Evolutionary conservation across 2,329 filamentous ascomycete species (phyloP).

Genomic region (Ophiosphaerella herpotricha): DNA sequence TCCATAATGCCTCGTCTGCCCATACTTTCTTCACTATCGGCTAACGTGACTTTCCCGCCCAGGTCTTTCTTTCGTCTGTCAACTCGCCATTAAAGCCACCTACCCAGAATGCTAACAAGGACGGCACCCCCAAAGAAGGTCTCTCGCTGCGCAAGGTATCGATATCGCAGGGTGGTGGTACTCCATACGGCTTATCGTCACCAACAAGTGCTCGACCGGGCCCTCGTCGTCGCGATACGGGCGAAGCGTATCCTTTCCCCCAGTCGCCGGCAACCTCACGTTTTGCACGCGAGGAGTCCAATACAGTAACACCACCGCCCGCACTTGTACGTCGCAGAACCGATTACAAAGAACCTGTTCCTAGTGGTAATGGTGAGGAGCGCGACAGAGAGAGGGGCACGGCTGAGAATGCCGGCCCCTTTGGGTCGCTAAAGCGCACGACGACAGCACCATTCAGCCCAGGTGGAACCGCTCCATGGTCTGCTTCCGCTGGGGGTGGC

Average conservation of each 20-base stretch:
- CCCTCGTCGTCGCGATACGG: constrained; percentile 82
- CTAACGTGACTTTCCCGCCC: constrained; percentile 28
- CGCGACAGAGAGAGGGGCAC: constrained; percentile 54
- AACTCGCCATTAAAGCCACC: constrained; percentile 93
- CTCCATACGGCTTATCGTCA: constrained; percentile 71
- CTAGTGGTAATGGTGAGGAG: constrained; percentile 53
- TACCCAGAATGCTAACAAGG: constrained; percentile 68
- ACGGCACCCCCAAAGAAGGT: constrained; percentile 58
- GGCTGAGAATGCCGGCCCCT: constrained; percentile 51
- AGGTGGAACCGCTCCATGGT: constrained; percentile 60
- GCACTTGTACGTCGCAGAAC: constrained; percentile 65
- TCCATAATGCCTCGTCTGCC: constrained; percentile 19
- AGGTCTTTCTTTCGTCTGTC: constrained; percentile 84
- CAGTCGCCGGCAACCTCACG: constrained; percentile 66
- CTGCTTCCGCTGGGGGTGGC: constrained; percentile 63
- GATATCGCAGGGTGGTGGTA: constrained; percentile 70
- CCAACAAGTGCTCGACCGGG: constrained; percentile 75
- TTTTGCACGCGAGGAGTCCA: constrained; percentile 67
- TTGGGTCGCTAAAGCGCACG: constrained; percentile 61
- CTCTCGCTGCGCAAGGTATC: constrained; percentile 79
- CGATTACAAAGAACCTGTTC: constrained; percentile 60
- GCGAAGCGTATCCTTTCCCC: constrained; percentile 66
- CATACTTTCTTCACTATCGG: neutral
- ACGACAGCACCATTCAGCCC: constrained; percentile 59
- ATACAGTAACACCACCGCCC: constrained; percentile 63